phyloP scores from a whole-genome alignment of 306 rosid genomes.

The Astragalus glycyphyllos region DNA sequence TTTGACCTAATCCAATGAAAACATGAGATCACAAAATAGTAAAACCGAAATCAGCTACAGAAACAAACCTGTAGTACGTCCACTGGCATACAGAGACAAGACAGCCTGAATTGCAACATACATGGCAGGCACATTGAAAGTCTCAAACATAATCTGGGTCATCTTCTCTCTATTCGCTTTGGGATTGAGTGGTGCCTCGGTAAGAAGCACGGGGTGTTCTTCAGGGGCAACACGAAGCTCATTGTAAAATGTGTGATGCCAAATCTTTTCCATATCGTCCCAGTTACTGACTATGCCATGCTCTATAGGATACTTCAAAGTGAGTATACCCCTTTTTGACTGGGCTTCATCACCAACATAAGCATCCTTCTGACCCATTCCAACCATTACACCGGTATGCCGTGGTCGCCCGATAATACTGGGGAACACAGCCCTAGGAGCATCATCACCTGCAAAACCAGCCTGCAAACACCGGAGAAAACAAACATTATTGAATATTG shows the following conservation, averaged over 20 bases:
- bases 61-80: slow-evolving; percentile 74
- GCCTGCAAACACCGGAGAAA: slow-evolving; percentile 50
- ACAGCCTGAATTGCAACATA: slow-evolving; percentile 72
- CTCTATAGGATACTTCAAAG: slow-evolving; percentile 74
- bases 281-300: slow-evolving; percentile 81
- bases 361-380: slow-evolving; percentile 79
- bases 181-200: slow-evolving; percentile 79
- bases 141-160: slow-evolving; percentile 78
- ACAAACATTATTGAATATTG: background rate
- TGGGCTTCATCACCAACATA: slow-evolving; percentile 79
- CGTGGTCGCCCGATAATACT: slow-evolving; percentile 74
- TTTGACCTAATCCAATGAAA: slow-evolving; percentile 17
- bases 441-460: slow-evolving; percentile 76
- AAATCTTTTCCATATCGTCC: slow-evolving; percentile 82
- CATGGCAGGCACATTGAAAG: slow-evolving; percentile 72
- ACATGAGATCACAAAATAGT: background rate
- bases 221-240: slow-evolving; percentile 78
- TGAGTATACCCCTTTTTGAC: slow-evolving; percentile 69
- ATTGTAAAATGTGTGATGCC: slow-evolving; percentile 76
- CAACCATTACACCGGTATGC: slow-evolving; percentile 74
- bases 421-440: slow-evolving; percentile 73
- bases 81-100: slow-evolving; percentile 74
- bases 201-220: slow-evolving; percentile 78
- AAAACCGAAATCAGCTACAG: slow-evolving; percentile 10
- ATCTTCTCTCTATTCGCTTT: slow-evolving; percentile 84